Evolutionary conservation across 2,329 filamentous ascomycete genomes (phyloP), one percentile per base, ranked within the genome.

Genomic region (Fusarium irregulare): DNA sequence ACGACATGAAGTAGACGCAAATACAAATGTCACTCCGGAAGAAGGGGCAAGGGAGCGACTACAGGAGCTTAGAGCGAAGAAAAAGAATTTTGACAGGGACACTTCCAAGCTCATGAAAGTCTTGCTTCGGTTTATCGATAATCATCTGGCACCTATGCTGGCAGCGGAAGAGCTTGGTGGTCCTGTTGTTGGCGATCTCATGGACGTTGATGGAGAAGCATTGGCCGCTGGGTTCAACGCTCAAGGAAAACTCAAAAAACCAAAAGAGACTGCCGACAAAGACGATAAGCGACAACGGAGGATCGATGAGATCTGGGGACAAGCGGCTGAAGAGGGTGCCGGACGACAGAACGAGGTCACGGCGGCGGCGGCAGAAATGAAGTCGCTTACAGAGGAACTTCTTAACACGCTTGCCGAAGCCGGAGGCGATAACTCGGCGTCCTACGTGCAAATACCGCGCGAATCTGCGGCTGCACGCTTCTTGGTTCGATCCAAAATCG

Each of bases 161-260:
- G 93, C 93, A 9, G 92, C 92, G 1, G 93, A 97, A 80, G 92
- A 94, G 75, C 84, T 94, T 2, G 93, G 93, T 10, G 93, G 93
- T 0, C 93, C 93, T 0, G 91, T 94, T 13, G 92, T 94, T 1
- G 92, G 93, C 6, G 91, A 93, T 70, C 83, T 91, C 72, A 84
- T 91, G 75, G 88, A 92, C 78, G 75, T 92, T 23, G 80, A 89
- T 83, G 73, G 86, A 11, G 86, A 91, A 46, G 87, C 86, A 68
- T 79, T 91, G 8, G 85, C 83, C 7, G 86, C 84, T 11, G 88
- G 88, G 3, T 91, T 91, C 77, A 90, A 83, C 70, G 79, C 86
- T 0, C 86, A 88, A 62, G 88, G 88, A 14, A 88, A 86, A 66
- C 80, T 81, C 21, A 88, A 85, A 71, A 87, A 84, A 72, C 60